A percentile compares a stretch with the other conserved stretches of the same genome.
Evolutionary conservation across 2,329 filamentous ascomycete species (phyloP).

Genomic region (Cladophialophora immunda): DNA sequence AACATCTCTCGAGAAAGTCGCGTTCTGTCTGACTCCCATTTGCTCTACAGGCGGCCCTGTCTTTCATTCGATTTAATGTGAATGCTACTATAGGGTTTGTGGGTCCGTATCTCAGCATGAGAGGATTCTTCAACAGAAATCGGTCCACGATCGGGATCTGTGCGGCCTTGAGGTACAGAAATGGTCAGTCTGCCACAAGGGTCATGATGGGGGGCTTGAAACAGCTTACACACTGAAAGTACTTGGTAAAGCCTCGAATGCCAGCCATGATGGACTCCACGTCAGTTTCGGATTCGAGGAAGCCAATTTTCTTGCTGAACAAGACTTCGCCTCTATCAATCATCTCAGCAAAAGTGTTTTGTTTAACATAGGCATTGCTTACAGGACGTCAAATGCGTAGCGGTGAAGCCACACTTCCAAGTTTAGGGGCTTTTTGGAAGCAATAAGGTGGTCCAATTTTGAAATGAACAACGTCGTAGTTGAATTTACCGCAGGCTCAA

Average conservation of each 20-base stretch:
- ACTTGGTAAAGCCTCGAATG: slow-evolving; percentile 40
- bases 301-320: slow-evolving; percentile 45
- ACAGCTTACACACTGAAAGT: slow-evolving; percentile 22
- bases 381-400: slow-evolving; percentile 39
- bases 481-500: slow-evolving; percentile 78
- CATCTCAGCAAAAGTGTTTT: not conserved
- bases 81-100: slow-evolving; percentile 77
- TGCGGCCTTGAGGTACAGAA: slow-evolving; percentile 17
- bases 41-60: slow-evolving; percentile 59
- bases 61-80: slow-evolving; percentile 71
- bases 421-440: slow-evolving; percentile 20
- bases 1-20: slow-evolving; percentile 30
- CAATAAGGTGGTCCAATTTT: slow-evolving; percentile 64
- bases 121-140: slow-evolving; percentile 36
- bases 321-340: slow-evolving; percentile 43
- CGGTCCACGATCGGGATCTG: slow-evolving; percentile 38
- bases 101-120: slow-evolving; percentile 70
- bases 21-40: slow-evolving; percentile 11
- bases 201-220: too few species aligned
- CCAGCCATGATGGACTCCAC: slow-evolving; percentile 32
- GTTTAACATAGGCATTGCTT: slow-evolving; percentile 12
- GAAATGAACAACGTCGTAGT: slow-evolving; percentile 75
- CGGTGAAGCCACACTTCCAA: slow-evolving; percentile 33
- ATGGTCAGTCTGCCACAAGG: not conserved
- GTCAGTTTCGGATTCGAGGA: slow-evolving; percentile 32